Conservation (phyloP, 306 rosid species). For the Canavalia gladiata region DNA sequence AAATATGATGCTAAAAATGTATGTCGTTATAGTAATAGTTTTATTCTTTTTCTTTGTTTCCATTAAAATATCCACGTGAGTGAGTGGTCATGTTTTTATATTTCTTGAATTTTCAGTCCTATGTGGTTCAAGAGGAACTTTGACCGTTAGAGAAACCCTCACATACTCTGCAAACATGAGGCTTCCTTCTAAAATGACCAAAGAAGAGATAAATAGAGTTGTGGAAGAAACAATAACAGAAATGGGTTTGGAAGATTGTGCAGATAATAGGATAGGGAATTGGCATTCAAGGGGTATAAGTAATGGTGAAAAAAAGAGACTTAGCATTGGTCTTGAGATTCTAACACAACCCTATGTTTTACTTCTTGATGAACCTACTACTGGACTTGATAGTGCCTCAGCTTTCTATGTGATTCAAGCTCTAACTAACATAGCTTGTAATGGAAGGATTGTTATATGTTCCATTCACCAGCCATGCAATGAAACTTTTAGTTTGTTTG, state of each 20-base stretch:
- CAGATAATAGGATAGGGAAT: constrained; percentile 70
- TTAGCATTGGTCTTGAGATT: constrained; percentile 80
- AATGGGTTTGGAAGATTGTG: constrained; percentile 86
- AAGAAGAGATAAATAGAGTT: constrained; percentile 59
- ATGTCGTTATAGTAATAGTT: background rate
- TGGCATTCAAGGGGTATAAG: constrained; percentile 84
- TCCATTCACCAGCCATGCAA: constrained; percentile 80
- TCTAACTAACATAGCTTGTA: constrained; percentile 65
- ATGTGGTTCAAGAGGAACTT: constrained; percentile 83
- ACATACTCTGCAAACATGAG: constrained; percentile 73
- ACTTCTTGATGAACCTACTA: constrained; percentile 87
- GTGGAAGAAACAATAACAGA: constrained; percentile 64
- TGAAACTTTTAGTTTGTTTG: constrained; percentile 75
- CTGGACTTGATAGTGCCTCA: constrained; percentile 88
- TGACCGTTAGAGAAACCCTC: constrained; percentile 77
- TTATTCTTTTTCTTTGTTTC: background rate
- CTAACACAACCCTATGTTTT: constrained; percentile 68
- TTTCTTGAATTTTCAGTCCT: background rate
- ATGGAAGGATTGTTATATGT: constrained; percentile 70
- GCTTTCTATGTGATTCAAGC: constrained; percentile 75
- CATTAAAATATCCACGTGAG: background rate
- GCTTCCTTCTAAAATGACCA: constrained; percentile 63
- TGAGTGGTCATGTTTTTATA: too few relatives aligned
- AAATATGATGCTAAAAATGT: background rate
- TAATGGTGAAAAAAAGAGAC: constrained; percentile 80